These are phyloP conservation scores for Zymoseptoria pseudotritici DNA, from an alignment of 2,329 filamentous ascomycete genomes.

Conservation along the genomic window DNA sequence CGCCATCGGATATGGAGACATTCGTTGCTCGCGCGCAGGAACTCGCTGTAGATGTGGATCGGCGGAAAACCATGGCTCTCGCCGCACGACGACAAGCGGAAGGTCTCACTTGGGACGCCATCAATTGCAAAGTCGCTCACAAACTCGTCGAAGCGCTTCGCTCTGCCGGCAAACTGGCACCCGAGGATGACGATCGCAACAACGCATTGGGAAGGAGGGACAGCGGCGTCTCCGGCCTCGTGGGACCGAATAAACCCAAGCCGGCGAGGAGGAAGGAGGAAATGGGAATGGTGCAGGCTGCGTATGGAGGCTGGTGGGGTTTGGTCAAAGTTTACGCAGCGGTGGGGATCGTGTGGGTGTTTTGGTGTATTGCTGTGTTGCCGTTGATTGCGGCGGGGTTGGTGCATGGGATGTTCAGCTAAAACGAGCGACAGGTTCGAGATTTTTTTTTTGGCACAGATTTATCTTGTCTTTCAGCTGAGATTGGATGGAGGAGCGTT, in stretches of 20 bases:
- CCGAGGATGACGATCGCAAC: conserved; percentile 9
- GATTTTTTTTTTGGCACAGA: too few species aligned
- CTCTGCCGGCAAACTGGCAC: conserved; percentile 1
- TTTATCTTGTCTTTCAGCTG: too few species aligned
- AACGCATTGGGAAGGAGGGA: conserved; percentile 1
- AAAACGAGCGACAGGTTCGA: neutral
- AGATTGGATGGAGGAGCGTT: too few species aligned
- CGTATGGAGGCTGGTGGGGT: conserved; percentile 22
- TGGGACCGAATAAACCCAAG: neutral
- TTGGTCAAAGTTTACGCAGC: conserved; percentile 26
- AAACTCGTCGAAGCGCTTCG: conserved; percentile 47
- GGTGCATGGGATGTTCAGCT: conserved; percentile 26
- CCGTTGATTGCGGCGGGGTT: conserved; percentile 27
- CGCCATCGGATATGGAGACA: conserved; percentile 50
- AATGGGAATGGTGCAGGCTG: conserved; percentile 11
- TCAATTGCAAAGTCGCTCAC: conserved; percentile 63
- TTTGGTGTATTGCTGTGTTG: conserved; percentile 31
- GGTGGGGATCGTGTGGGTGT: conserved; percentile 30
- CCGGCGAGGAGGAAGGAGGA: conserved; percentile 2
- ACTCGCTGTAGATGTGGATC: conserved; percentile 40
- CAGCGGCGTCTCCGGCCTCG: neutral
- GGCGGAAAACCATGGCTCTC: conserved; percentile 41
- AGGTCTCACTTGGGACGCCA: conserved; percentile 62
- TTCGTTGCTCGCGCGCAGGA: conserved; percentile 51
- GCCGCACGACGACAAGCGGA: conserved; percentile 51